Base-by-base conservation (phyloP, 805 yeast genomes). In the Candida tallmaniae region DNA sequence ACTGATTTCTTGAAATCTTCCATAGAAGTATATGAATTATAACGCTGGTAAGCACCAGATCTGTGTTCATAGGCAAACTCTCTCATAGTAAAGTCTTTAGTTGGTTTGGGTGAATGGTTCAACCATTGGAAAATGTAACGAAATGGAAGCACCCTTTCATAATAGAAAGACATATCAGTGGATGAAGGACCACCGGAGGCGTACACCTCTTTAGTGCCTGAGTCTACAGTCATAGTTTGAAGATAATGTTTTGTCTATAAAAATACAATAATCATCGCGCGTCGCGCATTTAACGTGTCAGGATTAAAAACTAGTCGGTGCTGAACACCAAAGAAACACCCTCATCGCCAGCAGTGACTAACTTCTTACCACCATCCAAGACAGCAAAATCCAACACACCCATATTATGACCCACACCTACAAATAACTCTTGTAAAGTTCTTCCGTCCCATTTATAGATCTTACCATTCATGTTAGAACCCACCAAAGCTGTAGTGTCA, bases 331-430 rank as follows among this genome's bases (percentile, higher is more conserved):
- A 66, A 9, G 94, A 77, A 21, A 93, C 96, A 46, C 96, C 96
- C 59, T 93, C 98, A 57, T 93, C 98, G 44, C 97, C 97, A 10
- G 96, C 98, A 14, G 97, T 86, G 23, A 88, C 72, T 29, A 93
- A 51, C 54, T 80, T 79, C 33, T 73, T 70, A 18, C 87, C 90
- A 29, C 74, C 62, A 26, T 76, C 78, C 38, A 78, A 74, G 27
- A 81, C 52, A 13, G 82, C 78, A 54, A 93, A 90, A 50, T 87
- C 97, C 44, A 93, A 70, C 13, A 93, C 80, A 42, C 97, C 97
- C 83, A 85, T 84, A 59, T 83, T 83, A 58, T 93, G 98, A 15
- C 98, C 99, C 26, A 78, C 77, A 44, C 94, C 93, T 22, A 73
- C 81, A 63, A 82, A 83, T 39, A 82, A 60, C 50, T 76, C 80